A percentile compares a stretch with the other conserved stretches of the same genome.
Conservation (phyloP, 805 yeast species). For the Osmozyma mogii region DNA sequence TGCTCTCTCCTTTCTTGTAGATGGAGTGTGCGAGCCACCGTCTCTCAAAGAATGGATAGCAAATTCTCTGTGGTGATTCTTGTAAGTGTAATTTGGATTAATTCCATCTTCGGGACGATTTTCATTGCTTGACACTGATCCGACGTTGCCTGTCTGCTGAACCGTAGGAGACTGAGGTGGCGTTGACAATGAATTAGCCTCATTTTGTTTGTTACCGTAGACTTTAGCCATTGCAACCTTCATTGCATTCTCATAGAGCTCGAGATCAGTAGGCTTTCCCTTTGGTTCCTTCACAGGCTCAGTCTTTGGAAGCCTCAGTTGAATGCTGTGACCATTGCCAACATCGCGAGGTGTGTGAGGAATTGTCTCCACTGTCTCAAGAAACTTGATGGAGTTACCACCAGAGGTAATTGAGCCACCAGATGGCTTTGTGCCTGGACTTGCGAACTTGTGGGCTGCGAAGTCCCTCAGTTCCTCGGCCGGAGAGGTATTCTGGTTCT, state of each 20-base stretch:
- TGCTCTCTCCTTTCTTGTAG: constrained; percentile 4
- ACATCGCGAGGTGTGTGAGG: constrained; percentile 10
- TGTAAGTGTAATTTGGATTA: constrained; percentile 9
- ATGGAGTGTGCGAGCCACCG: constrained; percentile 1
- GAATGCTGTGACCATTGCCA: constrained; percentile 1
- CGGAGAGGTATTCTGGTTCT: no score
- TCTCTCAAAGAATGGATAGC: constrained; percentile 8
- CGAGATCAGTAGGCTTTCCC: constrained; percentile 31
- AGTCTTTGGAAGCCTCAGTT: constrained; percentile 2
- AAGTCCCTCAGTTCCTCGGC: no score
- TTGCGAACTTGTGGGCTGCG: no score
- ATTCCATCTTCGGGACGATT: no score
- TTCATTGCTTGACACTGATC: no score
- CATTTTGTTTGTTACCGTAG: constrained; percentile 46
- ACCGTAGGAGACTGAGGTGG: no score
- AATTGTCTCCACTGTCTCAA: constrained; percentile 31
- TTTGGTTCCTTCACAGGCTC: constrained; percentile 6
- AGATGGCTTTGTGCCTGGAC: no score
- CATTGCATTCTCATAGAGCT: constrained; percentile 48
- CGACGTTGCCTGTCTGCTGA: no score
- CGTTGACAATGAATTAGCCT: no score
- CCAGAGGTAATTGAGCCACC: constrained; percentile 17
- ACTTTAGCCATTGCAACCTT: constrained; percentile 51
- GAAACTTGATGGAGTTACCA: constrained; percentile 29
- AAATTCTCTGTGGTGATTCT: constrained; percentile 13